A percentile compares a stretch with the other conserved stretches of the same genome.
Conservation (phyloP, 176 grass and related monocot genomes). For the Triticum dicoccoides region DNA sequence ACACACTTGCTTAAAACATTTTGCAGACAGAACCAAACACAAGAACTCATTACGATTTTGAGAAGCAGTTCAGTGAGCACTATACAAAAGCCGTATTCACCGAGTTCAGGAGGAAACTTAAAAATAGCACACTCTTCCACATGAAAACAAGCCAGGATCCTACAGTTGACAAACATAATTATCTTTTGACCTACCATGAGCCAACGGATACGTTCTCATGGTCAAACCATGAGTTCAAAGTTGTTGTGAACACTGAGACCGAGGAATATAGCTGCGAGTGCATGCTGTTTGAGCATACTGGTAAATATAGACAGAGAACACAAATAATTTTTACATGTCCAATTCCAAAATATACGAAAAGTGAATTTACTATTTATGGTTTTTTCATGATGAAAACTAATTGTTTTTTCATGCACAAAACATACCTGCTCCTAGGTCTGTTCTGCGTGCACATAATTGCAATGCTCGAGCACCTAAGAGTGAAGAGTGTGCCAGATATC, state of each 20-base stretch:
- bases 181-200: neutral
- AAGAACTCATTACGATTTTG: neutral
- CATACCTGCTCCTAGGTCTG: neutral
- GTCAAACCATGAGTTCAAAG: neutral
- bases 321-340: neutral
- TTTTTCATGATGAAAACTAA: too few species aligned
- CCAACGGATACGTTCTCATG: neutral
- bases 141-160: neutral
- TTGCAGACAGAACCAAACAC: neutral
- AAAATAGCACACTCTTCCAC: neutral
- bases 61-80: neutral
- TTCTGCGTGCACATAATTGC: neutral
- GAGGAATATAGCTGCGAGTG: neutral
- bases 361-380: too few species aligned
- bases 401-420: neutral
- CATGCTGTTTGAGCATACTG: neutral
- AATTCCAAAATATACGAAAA: too few species aligned
- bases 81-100: neutral
- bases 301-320: neutral
- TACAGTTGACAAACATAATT: neutral
- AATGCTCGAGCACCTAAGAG: neutral
- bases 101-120: neutral
- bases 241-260: neutral
- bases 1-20: neutral
- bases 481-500: neutral